Base-by-base conservation (phyloP, 352 stramenopile genomes). In the Globisporangium ultimum region DNA sequence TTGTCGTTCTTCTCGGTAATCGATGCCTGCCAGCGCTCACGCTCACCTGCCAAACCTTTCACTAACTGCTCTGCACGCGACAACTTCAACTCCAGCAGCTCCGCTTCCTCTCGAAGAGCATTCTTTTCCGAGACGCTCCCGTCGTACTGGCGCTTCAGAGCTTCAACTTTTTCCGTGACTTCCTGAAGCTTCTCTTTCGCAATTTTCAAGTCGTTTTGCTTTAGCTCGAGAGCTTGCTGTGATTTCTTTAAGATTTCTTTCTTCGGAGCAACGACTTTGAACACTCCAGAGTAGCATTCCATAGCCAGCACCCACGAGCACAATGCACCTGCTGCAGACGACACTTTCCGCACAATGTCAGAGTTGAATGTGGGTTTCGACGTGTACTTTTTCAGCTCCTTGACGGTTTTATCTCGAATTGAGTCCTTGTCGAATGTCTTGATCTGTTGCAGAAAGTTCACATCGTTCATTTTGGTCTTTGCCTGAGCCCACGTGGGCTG, bases 391-490 rank as follows among this genome's bases (percentile, higher is more conserved):
- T 98, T 97, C 13, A 98, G 72, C 58, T 97, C 97, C 17, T 87
- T 93, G 20, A 98, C 89, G 0, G 92, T 95, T 58, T 97, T 97
- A 58, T 93, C 89, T 13, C 81, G 87, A 32, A 98, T 96, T 32
- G 94, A 95, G 59, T 98, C 95, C 60, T 98, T 98, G 77, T 98
- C 96, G 55, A 97, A 98, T 11, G 72, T 87, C 60, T 98, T 98
- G 55, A 98, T 95, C 60, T 98, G 88, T 48, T 91, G 71, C 5
- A 98, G 61, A 56, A 98, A 98, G 55, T 95, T 94, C 32, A 95
- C 75, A 57, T 98, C 94, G 53, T 92, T 95, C 71, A 98, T 93
- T 55, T 97, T 96, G 21, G 82, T 96, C 72, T 98, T 98, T 2
- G 94, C 93, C 28, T 80, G 85, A 0, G 83, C 89, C 95, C 95